Conservation (phyloP, 805 yeast species). For the Saccharomycopsis amapae region DNA sequence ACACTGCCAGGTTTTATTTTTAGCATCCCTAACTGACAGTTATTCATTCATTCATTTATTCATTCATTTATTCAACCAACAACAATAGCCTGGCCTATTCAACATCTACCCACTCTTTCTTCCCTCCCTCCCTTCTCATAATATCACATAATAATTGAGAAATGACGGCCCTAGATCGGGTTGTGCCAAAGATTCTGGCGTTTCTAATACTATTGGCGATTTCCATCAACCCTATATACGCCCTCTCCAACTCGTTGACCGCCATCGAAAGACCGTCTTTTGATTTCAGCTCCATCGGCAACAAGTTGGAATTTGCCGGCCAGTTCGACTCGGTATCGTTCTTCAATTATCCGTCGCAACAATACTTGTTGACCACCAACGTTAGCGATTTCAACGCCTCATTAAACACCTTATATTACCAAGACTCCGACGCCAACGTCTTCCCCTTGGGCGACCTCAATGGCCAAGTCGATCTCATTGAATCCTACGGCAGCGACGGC, state of each 20-base stretch:
- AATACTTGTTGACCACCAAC: slow-evolving; percentile 11
- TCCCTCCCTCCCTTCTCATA: too few species aligned
- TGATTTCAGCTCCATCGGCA: slow-evolving; percentile 36
- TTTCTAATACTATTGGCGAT: too few species aligned
- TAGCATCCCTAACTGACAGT: too few species aligned
- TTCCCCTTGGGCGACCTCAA: slow-evolving; percentile 13
- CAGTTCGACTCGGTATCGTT: slow-evolving; percentile 18
- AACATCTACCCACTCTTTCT: too few species aligned
- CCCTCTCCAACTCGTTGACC: not conserved
- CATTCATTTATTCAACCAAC: too few species aligned
- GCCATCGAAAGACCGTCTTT: slow-evolving; percentile 32
- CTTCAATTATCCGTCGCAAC: slow-evolving; percentile 16
- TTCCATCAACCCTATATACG: too few species aligned
- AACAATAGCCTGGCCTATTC: too few species aligned
- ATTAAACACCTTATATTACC: slow-evolving; percentile 11
- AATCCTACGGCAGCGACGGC: slow-evolving; percentile 8
- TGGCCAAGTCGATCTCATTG: slow-evolving; percentile 13
- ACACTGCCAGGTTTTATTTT: too few species aligned
- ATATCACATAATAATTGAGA: too few species aligned
- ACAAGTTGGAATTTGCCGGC: slow-evolving; percentile 22
- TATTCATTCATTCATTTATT: too few species aligned
- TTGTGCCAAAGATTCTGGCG: too few species aligned
- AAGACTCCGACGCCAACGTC: slow-evolving; percentile 6
- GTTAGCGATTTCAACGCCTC: slow-evolving; percentile 5
- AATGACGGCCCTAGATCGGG: too few species aligned